A percentile compares a stretch with the other conserved stretches of the same genome.
phyloP scores from a whole-genome alignment of 179 eudicot species.

The Vitellaria paradoxa region DNA sequence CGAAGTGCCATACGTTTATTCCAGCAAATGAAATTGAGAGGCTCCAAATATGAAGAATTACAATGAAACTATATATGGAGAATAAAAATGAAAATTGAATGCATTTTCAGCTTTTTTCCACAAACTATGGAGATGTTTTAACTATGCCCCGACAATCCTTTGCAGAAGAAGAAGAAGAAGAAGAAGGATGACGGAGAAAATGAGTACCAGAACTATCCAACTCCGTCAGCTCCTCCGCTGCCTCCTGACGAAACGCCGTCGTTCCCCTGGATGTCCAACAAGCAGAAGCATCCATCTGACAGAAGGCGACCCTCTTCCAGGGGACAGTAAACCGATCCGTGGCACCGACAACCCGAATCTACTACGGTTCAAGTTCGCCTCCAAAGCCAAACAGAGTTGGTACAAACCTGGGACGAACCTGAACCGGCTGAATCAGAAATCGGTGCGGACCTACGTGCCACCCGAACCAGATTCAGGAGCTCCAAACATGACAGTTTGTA shows the following conservation, averaged over 20 bases:
- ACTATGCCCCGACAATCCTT: not conserved
- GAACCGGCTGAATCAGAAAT: constrained; percentile 6
- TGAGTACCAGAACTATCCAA: not conserved
- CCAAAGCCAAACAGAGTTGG: constrained; percentile 20
- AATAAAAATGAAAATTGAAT: too few species aligned
- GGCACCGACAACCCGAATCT: constrained; percentile 32
- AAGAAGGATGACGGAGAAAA: too few species aligned
- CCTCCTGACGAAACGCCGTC: constrained; percentile 4
- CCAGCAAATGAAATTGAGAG: too few species aligned
- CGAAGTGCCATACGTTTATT: too few species aligned
- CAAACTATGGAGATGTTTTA: too few species aligned
- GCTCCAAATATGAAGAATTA: too few species aligned
- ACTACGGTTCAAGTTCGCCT: constrained; percentile 30
- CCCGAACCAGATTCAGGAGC: constrained; percentile 28
- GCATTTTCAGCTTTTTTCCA: too few species aligned
- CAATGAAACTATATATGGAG: too few species aligned
- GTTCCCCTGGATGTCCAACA: constrained; percentile 11
- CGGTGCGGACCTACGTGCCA: not conserved
- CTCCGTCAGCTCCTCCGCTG: constrained; percentile 15
- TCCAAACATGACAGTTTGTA: constrained; percentile 8
- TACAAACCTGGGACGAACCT: constrained; percentile 28
- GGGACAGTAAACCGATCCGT: constrained; percentile 20
- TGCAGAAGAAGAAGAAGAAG: constrained; percentile 1
- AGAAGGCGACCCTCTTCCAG: constrained; percentile 26
- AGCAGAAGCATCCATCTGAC: constrained; percentile 12